These are phyloP conservation scores for Starmerella floricola DNA, from an alignment of 805 yeast genomes.

Conservation along the genomic window DNA sequence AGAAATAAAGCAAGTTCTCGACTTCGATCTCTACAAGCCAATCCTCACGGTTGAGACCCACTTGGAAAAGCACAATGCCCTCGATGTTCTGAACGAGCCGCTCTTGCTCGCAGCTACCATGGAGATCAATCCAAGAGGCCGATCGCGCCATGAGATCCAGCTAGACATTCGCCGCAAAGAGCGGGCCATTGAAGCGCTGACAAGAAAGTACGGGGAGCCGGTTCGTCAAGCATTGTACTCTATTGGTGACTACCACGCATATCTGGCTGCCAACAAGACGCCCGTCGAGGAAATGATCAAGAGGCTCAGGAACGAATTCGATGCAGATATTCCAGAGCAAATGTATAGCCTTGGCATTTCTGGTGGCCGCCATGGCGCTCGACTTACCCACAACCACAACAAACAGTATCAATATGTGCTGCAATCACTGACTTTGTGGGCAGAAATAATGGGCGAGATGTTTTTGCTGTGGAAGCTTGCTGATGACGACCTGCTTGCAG, in stretches of 20 bases:
- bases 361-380: conserved; percentile 55
- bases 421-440: conserved; percentile 66
- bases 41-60: conserved; percentile 47
- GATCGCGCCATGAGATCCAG: conserved; percentile 42
- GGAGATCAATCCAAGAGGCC: conserved; percentile 51
- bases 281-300: conserved; percentile 55
- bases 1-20: conserved; percentile 58
- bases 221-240: conserved; percentile 58
- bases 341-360: conserved; percentile 46
- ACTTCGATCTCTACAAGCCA: conserved; percentile 63
- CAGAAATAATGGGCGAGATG: conserved; percentile 66
- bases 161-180: conserved; percentile 55
- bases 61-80: conserved; percentile 33
- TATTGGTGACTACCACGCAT: conserved; percentile 66
- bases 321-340: conserved; percentile 13
- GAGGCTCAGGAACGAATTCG: conserved; percentile 40
- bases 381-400: conserved; percentile 60
- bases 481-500: conserved; percentile 53
- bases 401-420: conserved; percentile 64
- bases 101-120: conserved; percentile 51
- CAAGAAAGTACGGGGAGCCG: conserved; percentile 35
- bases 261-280: conserved; percentile 51
- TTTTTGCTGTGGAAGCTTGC: conserved; percentile 65
- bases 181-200: conserved; percentile 49
- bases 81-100: conserved; percentile 44